These are phyloP conservation scores for Cryptococcus sp. DNA, from an alignment of 1,284 basidiomycete genomes.

Conservation along the genomic window DNA sequence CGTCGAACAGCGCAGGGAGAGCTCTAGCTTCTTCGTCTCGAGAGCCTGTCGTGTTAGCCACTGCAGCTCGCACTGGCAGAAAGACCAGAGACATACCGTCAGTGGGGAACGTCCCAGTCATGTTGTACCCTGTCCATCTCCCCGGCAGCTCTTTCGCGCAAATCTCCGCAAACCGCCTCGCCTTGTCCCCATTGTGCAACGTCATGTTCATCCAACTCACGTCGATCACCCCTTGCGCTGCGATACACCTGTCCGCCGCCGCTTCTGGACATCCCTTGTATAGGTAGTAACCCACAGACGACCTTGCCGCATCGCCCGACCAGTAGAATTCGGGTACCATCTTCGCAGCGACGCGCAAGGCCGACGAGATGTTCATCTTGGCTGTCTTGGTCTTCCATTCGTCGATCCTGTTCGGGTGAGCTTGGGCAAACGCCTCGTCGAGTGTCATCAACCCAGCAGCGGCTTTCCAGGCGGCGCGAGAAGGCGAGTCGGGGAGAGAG, in stretches of 20 bases:
- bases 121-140: slow-evolving; percentile 16
- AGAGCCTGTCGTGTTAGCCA: too few relatives aligned
- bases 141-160: slow-evolving; percentile 5
- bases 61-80: too few relatives aligned
- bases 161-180: slow-evolving; percentile 3
- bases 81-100: slow-evolving; percentile 6
- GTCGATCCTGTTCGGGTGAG: slow-evolving; percentile 57
- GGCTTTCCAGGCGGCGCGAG: slow-evolving; percentile 52
- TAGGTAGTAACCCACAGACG: slow-evolving; percentile 86
- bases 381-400: slow-evolving; percentile 58
- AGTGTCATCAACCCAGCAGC: slow-evolving; percentile 45
- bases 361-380: slow-evolving; percentile 69
- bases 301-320: slow-evolving; percentile 90
- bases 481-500: slow-evolving; percentile 59
- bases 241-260: slow-evolving; percentile 73
- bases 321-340: slow-evolving; percentile 71
- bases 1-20: too few relatives aligned
- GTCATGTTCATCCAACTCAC: slow-evolving; percentile 57
- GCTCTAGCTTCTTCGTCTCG: too few relatives aligned
- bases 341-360: slow-evolving; percentile 64
- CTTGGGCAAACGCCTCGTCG: slow-evolving; percentile 49
- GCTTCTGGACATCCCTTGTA: slow-evolving; percentile 53
- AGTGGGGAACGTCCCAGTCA: slow-evolving; percentile 8
- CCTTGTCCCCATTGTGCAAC: slow-evolving; percentile 2
- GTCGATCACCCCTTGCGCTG: slow-evolving; percentile 78